Base-by-base conservation (phyloP, 78 protist genomes). In the Isochrysis galbana region DNA sequence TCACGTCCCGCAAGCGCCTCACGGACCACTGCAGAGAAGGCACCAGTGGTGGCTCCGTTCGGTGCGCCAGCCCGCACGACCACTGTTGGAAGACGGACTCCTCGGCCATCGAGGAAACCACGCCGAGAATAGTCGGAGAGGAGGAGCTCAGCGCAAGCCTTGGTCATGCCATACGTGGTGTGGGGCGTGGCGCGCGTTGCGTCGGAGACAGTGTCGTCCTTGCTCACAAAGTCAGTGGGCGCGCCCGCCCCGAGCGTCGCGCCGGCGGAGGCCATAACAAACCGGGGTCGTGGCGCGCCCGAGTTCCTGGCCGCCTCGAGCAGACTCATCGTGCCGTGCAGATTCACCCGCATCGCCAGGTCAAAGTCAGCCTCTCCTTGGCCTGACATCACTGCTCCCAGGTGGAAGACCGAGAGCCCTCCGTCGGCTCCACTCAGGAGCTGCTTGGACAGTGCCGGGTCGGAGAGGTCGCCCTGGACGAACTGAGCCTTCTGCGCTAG, bases 101-200 rank as follows among this genome's bases (percentile, higher is more conserved):
- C 82, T 2, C 82, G 82, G 41, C 82, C 82, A 41, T 72, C 82
- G 82, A 72, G 23, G 41, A 72, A 72, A 41, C 82, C 82, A 14
- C 17, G 2, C 17, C 82, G 82, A 19, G 82, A 72, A 17, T 72
- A 72, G 41, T 72, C 82, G 44, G 36, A 2, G 32, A 72, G 41
- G 32, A 72, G 82, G 5, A 72, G 41, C 82, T 72, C 82, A 19
- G 82, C 82, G 82, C 82, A 72, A 36, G 82, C 82, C 82, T 72
- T 72, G 14, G 82, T 72, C 82, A 34, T 17, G 82, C 82, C 82
- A 41, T 72, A 72, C 25, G 82, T 72, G 1, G 82, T 72, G 82
- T 72, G 82, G 44, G 82, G 82, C 42, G 82, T 34, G 39, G 82
- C 82, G 11, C 82, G 82, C 82, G 82, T 34, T 23, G 36, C 44